Evolutionary conservation across 106 monocot genomes (phyloP), one percentile per base, ranked within the genome.

Genomic region (Hemerocallis citrina): DNA sequence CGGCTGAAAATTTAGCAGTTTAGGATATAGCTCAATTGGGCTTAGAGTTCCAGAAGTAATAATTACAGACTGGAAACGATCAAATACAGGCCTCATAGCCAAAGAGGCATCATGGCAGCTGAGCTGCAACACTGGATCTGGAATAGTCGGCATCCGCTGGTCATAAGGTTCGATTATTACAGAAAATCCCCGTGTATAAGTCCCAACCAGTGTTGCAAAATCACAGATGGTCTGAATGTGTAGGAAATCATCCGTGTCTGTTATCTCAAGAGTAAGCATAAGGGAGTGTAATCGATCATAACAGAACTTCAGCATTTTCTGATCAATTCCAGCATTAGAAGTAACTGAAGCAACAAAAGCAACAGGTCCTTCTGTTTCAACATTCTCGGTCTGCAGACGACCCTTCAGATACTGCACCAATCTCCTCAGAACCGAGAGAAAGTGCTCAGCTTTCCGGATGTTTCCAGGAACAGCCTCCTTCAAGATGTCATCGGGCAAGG

Each of bases 231-330:
- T 92, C 71, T 88, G 98, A 37, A 98, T 92, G 63, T 92, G 87
- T 59, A 98, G 58, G 66, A 85, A 98, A 27, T 92, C 96, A 33
- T 98, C 96, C 5, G 96, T 98, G 57, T 98, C 92, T 0, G 91
- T 92, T 62, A 98, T 92, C 64, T 98, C 96, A 49, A 98, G 79
- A 0, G 96, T 98, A 41, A 88, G 72, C 92, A 98, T 88, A 21
- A 89, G 79, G 13, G 92, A 92, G 60, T 92, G 75, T 59, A 98
- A 55, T 6, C 88, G 71, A 47, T 98, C 98, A 51, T 98, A 92
- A 66, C 88, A 98, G 59, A 98, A 98, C 66, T 73, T 92, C n/a
- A 98, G 79, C 92, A 92, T 98, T 75, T 98, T 98, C 73, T 98
- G 88, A 60, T 98, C 91, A 49, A 92, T 98, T 72, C 92, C 92